Percentiles rank a stretch among this genome's conserved stretches.
These are phyloP conservation scores for Paecilomyces sp. DNA, from an alignment of 2,329 filamentous ascomycete species.

Conservation along the genomic window DNA sequence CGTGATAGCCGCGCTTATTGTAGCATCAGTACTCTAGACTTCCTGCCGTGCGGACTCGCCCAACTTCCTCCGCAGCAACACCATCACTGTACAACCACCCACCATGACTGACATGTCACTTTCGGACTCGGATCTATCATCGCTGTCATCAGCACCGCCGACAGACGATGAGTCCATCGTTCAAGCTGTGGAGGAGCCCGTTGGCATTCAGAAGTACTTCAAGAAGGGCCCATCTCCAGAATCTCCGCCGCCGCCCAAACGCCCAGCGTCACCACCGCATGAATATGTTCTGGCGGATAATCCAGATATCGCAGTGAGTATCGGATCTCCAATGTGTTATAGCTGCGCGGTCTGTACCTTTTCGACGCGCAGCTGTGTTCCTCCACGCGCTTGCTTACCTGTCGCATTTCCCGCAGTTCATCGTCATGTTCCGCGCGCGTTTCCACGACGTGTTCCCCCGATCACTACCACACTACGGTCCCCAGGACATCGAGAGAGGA, in stretches of 20 bases:
- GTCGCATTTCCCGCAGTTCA: conserved; percentile 58
- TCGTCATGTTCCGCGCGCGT: conserved; percentile 94
- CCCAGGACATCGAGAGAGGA: conserved; percentile 88
- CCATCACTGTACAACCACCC: conserved; percentile 19
- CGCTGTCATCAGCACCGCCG: conserved; percentile 52
- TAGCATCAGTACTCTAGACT: conserved; percentile 18
- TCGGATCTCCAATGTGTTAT: conserved; percentile 3
- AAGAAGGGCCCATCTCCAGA: conserved; percentile 32
- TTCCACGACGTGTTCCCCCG: conserved; percentile 86
- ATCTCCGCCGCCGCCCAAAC: conserved; percentile 65
- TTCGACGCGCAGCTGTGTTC: conserved; percentile 12
- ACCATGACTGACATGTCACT: conserved; percentile 35
- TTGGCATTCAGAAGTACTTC: conserved; percentile 43
- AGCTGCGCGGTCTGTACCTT: conserved; percentile 28
- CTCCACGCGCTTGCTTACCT: conserved; percentile 26
- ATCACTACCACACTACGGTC: conserved; percentile 81
- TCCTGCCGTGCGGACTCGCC: conserved; percentile 15
- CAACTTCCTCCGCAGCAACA: conserved; percentile 15
- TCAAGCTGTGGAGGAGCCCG: conserved; percentile 32
- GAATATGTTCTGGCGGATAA: conserved; percentile 88
- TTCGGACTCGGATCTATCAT: conserved; percentile 52
- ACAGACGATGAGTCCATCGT: conserved; percentile 50
- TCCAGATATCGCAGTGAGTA: conserved; percentile 81
- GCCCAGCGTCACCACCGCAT: conserved; percentile 81
- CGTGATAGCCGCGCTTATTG: conserved; percentile 25